Base-by-base conservation (phyloP, 345 rosid species). In the Ceriops tagal region DNA sequence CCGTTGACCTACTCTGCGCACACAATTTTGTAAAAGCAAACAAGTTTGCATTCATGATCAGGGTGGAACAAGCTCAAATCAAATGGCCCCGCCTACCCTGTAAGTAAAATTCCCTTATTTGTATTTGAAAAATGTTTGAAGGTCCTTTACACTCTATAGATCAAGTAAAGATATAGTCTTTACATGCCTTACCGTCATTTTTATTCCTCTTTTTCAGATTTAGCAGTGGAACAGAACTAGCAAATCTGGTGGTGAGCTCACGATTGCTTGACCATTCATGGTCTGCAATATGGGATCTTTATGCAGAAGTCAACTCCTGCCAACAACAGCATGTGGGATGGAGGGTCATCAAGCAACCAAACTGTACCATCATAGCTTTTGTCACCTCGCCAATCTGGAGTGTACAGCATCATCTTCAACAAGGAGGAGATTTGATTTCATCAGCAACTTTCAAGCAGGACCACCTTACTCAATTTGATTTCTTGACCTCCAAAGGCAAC, bases 211-310 rank as follows among this genome's bases (percentile, higher is more conserved):
- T n/a, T n/a, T n/a, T 39, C 86, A 80, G 86, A 66, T 78, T 58
- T 30, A 69, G 75, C 81, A 67, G 76, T 35, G 79, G 86, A 2
- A 30, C 60, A 10, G 85, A 77, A 53, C 75, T 81, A 60, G 89
- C 85, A 59, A 85, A 73, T 70, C 78, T 88, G 20, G 71, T 69
- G 74, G 75, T 82, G 69, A 78, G 70, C 76, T 84, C 93, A 4
- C 86, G 69, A 59, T 63, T 89, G 31, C 75, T 88, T 64, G 35
- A 53, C 1, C 46, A n/a, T 31, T 77, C 90, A 16, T 84, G 84
- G 83, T 68, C 0, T 2, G 75, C 78, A 62, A 79, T 88, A 73
- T 59, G 18, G 16, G 32, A 74, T 59, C 65, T 79, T 58, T 53
- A 70, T 11, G 3, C 26, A 22, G 77, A 72, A 63, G 5, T 49